phyloP scores from a whole-genome alignment of 192 early-diverging fungal species.

The Entomortierella beljakovae region DNA sequence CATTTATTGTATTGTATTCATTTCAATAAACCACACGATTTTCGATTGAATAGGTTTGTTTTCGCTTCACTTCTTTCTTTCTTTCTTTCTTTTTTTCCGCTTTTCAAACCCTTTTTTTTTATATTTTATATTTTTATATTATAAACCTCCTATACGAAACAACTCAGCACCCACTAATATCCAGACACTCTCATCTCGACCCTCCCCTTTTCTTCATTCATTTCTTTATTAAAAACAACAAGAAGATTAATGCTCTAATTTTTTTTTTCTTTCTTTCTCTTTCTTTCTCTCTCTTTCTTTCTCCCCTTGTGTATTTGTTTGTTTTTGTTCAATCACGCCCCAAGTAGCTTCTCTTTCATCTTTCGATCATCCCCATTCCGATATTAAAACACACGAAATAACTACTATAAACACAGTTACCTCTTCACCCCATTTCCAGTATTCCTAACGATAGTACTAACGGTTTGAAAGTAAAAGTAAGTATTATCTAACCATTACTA shows the following conservation, averaged over 20 bases:
- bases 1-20: no score
- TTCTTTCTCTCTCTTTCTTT: background rate
- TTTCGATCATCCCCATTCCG: background rate
- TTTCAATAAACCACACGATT: no score
- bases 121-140: background rate
- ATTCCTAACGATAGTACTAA: background rate
- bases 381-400: no score
- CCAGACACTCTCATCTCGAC: background rate
- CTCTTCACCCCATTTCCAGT: no score
- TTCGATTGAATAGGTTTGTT: background rate
- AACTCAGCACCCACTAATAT: no score
- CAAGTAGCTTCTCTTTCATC: conserved; percentile 3
- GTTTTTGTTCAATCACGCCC: background rate
- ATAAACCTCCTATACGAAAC: no score
- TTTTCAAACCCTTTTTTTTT: conserved; percentile 7
- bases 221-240: background rate
- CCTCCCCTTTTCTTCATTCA: conserved; percentile 1
- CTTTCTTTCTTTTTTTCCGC: background rate
- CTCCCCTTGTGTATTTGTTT: background rate
- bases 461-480: background rate
- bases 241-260: background rate
- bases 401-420: no score
- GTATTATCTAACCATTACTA: background rate
- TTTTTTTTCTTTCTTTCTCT: background rate
- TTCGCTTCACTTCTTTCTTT: background rate